Evolutionary conservation across 2,329 filamentous ascomycete genomes (phyloP).

Genomic region (Lachnellula hyalina): DNA sequence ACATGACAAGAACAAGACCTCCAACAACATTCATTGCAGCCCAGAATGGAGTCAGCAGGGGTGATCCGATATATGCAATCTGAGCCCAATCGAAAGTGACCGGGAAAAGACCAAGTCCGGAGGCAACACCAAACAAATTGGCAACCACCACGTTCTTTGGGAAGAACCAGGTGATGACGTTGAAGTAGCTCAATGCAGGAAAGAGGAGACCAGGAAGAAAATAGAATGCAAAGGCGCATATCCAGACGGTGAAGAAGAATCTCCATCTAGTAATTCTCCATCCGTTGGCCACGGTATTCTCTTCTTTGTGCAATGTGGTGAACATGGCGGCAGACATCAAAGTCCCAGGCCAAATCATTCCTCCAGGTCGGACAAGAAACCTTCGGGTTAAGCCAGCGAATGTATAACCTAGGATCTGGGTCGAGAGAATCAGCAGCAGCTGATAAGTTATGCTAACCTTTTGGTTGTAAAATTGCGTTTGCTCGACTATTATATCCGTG

Average conservation of each 20-base stretch:
- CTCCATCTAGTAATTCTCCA: conserved; percentile 79
- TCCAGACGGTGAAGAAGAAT: conserved; percentile 75
- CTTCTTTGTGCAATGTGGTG: conserved; percentile 75
- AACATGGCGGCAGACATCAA: conserved; percentile 89
- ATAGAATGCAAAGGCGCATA: conserved; percentile 71
- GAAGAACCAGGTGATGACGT: conserved; percentile 81
- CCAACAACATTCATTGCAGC: conserved; percentile 79
- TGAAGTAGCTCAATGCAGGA: conserved; percentile 84
- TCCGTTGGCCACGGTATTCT: conserved; percentile 75
- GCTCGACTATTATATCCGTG: conserved; percentile 85
- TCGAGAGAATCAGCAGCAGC: conserved; percentile 76
- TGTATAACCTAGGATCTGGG: conserved; percentile 80
- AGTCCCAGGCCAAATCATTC: conserved; percentile 89
- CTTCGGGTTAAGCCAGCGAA: conserved; percentile 77
- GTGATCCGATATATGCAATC: conserved; percentile 78
- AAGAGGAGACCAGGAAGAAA: conserved; percentile 79
- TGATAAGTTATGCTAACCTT: conserved; percentile 72
- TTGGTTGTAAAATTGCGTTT: conserved; percentile 84
- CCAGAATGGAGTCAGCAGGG: conserved; percentile 79
- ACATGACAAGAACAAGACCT: conserved; percentile 77
- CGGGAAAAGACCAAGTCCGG: conserved; percentile 76
- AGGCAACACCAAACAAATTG: conserved; percentile 81
- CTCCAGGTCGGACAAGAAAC: conserved; percentile 77
- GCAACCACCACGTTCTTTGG: conserved; percentile 81
- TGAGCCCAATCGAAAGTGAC: conserved; percentile 91